Evolutionary conservation across 2,329 filamentous ascomycete species (phyloP).

Genomic region (Cercospora sesami): DNA sequence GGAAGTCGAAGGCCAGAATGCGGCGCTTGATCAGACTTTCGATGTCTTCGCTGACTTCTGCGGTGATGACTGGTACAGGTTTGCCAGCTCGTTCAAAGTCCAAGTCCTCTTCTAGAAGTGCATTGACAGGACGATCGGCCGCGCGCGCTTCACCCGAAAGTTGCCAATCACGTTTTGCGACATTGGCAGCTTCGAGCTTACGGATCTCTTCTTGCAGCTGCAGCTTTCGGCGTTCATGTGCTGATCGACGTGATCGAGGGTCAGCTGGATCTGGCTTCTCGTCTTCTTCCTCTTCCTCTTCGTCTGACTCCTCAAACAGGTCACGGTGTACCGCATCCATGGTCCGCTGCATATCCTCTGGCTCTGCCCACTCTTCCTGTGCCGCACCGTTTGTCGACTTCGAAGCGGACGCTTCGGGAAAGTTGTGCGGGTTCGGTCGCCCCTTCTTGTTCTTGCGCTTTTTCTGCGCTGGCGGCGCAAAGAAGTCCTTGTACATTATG

Average conservation of each 20-base stretch:
- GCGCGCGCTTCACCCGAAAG: constrained; percentile 84
- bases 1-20: constrained; percentile 86
- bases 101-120: constrained; percentile 87
- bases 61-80: constrained; percentile 89
- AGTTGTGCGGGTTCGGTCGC: constrained; percentile 57
- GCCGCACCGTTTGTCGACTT: constrained; percentile 36
- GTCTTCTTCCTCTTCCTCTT: constrained; percentile 53
- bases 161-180: constrained; percentile 89
- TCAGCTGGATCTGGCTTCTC: constrained; percentile 66
- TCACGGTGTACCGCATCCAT: constrained; percentile 87
- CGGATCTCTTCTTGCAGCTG: constrained; percentile 88
- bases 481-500: constrained; percentile 90
- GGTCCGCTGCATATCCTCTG: constrained; percentile 72
- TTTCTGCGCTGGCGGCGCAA: constrained; percentile 79
- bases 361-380: constrained; percentile 45
- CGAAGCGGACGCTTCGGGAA: constrained; percentile 35
- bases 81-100: constrained; percentile 96
- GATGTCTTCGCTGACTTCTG: constrained; percentile 85
- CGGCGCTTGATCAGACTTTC: constrained; percentile 92
- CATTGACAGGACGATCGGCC: constrained; percentile 80
- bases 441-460: constrained; percentile 55
- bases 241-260: constrained; percentile 71
- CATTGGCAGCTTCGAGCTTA: constrained; percentile 81
- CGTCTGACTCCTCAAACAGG: constrained; percentile 80
- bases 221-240: constrained; percentile 82